Percentiles rank a stretch among this genome's conserved stretches.
phyloP scores from a whole-genome alignment of 257 asterid species.

The Nicotiana knightiana region DNA sequence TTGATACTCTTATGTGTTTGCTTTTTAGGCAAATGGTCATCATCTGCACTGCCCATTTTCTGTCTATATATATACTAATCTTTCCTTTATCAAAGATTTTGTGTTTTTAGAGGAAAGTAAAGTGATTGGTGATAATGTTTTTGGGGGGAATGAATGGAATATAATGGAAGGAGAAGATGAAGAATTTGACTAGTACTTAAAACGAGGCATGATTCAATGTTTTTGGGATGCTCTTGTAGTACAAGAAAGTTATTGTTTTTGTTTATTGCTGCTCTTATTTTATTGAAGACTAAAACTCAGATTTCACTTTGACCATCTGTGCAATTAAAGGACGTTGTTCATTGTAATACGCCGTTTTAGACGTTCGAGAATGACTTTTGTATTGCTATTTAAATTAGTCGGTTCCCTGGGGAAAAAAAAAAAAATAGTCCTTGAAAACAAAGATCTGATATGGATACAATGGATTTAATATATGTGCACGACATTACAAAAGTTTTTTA shows the following conservation, averaged over 20 bases:
- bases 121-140: not conserved
- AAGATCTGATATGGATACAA: not conserved
- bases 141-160: not conserved
- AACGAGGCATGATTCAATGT: not conserved
- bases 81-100: not conserved
- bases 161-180: conserved; percentile 3
- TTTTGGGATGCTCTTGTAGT: not conserved
- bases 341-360: conserved; percentile 19
- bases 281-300: not conserved
- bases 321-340: not conserved
- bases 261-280: not conserved
- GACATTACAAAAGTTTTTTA: no score
- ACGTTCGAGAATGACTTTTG: conserved; percentile 13
- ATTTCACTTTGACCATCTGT: not conserved
- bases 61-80: not conserved
- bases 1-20: conserved; percentile 19
- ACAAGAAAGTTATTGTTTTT: not conserved
- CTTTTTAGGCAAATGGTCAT: conserved; percentile 26
- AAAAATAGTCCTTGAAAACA: not conserved
- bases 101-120: not conserved
- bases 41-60: conserved; percentile 29
- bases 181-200: not conserved
- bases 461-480: no score
- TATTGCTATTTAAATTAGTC: not conserved
- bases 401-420: no score